Base-by-base conservation (phyloP, 345 rosid genomes). In the Microthlaspi erraticum region DNA sequence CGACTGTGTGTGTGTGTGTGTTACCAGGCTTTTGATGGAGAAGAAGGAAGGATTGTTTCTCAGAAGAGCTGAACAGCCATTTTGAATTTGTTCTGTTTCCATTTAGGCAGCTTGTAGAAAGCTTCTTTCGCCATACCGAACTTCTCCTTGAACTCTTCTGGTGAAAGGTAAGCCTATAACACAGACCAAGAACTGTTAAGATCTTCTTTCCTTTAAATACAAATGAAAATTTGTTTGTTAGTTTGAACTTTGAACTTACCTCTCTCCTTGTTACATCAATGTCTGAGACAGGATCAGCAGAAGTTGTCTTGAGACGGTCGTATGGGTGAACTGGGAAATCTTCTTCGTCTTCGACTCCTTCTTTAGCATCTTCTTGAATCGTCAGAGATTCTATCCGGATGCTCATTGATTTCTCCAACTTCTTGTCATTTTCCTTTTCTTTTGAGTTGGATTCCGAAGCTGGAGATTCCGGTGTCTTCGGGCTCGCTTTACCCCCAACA, bases 61-160 rank as follows among this genome's bases (percentile, higher is more conserved):
- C 79, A 95, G 78, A 95, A 95, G 80, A 95, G 86, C 14, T 86
- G 96, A 82, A 90, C 85, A 62, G 91, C 90, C 96, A 92, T 92
- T 74, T 95, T 95, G 75, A 86, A 93, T 83, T 95, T 95, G 92
- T 92, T 95, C 69, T 92, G 98, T 77, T 93, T 95, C 99, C 99
- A 95, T 79, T 92, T 95, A 0, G 99, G 92, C 76, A 92, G 80
- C 88, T 89, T 88, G 76, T 82, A 77, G 87, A 95, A 95, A 32
- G 84, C 96, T 72, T 80, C 86, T 71, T 87, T 95, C 20, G 83
- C 10, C 99, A 90, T 90, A 62, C 96, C 97, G 5, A 95, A 90
- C 75, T 88, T 90, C 87, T 92, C 98, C 70, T 78, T 86, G 83
- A 95, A 95, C 81, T 90, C 99, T 20, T 70, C 87, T 1, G 84